These are phyloP conservation scores for Luvunga scandens DNA, from an alignment of 345 rosid genomes.

Conservation along the genomic window DNA sequence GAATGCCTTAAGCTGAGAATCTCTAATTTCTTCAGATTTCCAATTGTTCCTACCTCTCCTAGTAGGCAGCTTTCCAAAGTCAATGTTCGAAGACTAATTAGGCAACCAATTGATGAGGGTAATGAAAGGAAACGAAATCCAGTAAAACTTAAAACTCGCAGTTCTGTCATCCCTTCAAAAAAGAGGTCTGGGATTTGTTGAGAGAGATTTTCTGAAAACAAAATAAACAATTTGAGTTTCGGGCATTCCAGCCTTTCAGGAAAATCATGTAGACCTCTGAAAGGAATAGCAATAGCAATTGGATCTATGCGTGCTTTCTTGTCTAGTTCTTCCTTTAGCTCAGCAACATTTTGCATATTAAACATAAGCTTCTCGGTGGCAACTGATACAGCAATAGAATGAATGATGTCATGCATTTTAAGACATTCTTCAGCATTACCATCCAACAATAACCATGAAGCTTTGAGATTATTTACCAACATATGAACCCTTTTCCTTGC, in stretches of 20 bases:
- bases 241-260: constrained; percentile 18
- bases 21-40: constrained; percentile 4
- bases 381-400: constrained; percentile 9
- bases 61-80: not conserved
- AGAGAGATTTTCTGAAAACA: not conserved
- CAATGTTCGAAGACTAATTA: constrained; percentile 14
- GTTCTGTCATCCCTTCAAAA: constrained; percentile 15
- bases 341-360: not conserved
- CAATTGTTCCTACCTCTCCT: not conserved
- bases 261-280: not conserved
- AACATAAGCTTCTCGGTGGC: constrained; percentile 6
- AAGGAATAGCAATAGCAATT: constrained; percentile 1
- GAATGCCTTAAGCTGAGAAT: constrained; percentile 3
- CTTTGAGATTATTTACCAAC: constrained; percentile 14
- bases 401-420: constrained; percentile 29
- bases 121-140: not conserved
- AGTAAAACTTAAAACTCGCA: constrained; percentile 22
- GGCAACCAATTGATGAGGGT: constrained; percentile 16
- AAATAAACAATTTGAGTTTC: constrained; percentile 2
- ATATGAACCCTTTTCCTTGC: not conserved
- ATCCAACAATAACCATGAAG: constrained; percentile 19
- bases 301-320: not conserved
- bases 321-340: not conserved
- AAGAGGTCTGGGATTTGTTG: constrained; percentile 2
- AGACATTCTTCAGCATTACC: not conserved